Evolutionary conservation across 257 asterid species (phyloP).

Genomic region (Oldenlandia corymbosa): DNA sequence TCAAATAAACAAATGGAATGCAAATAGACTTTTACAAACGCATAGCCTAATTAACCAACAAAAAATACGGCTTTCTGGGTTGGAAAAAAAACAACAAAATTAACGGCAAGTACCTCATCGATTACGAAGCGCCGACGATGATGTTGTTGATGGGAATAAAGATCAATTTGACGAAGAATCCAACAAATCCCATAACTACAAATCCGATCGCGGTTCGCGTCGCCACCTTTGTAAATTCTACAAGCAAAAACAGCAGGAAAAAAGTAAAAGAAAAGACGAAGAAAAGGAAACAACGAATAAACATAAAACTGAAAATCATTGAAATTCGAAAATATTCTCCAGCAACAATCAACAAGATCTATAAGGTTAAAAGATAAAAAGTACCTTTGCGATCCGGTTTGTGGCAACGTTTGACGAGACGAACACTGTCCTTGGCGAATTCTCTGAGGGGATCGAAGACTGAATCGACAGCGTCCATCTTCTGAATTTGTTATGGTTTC

Average conservation of each 20-base stretch:
- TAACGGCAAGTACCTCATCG: conserved; percentile 4
- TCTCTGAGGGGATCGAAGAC: conserved; percentile 35
- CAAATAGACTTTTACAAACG: too few species aligned
- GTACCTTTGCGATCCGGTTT: conserved; percentile 34
- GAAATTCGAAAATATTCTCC: too few species aligned
- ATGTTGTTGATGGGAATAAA: conserved; percentile 39
- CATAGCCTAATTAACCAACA: too few species aligned
- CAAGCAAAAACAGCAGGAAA: not conserved
- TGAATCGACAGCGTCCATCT: conserved; percentile 34
- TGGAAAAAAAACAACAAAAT: not conserved
- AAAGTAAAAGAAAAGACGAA: not conserved
- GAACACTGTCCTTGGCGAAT: conserved; percentile 32
- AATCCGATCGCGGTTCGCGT: conserved; percentile 33
- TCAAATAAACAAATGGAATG: too few species aligned
- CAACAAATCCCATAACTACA: conserved; percentile 37
- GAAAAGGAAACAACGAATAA: too few species aligned
- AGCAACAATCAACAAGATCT: too few species aligned
- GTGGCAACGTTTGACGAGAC: conserved; percentile 36
- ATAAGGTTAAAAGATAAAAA: not conserved
- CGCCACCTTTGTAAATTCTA: conserved; percentile 33
- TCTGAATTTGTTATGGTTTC: too few species aligned
- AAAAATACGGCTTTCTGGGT: too few species aligned
- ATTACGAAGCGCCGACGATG: conserved; percentile 28
- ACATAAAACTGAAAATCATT: too few species aligned
- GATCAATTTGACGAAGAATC: conserved; percentile 35